These are phyloP conservation scores for Anthostomella pinea DNA, from an alignment of 2,329 filamentous ascomycete species.

Conservation along the genomic window DNA sequence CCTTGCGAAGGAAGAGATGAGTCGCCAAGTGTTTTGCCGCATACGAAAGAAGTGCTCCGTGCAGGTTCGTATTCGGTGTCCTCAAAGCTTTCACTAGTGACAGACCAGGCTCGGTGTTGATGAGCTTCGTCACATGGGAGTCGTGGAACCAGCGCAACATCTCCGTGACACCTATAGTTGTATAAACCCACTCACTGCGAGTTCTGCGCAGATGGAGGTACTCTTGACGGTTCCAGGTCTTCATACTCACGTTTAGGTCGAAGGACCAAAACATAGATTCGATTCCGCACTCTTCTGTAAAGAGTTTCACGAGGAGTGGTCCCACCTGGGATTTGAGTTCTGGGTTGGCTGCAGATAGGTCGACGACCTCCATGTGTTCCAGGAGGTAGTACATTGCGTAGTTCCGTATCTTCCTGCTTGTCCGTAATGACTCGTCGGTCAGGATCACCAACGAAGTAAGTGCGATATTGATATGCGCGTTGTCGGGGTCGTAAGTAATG, in stretches of 20 bases:
- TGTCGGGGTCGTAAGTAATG: constrained; percentile 33
- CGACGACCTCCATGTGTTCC: constrained; percentile 27
- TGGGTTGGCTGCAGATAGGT: constrained; percentile 27
- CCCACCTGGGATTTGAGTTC: constrained; percentile 29
- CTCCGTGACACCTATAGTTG: constrained; percentile 22
- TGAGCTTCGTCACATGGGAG: constrained; percentile 24
- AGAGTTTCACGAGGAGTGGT: constrained; percentile 27
- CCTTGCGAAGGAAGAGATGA: constrained; percentile 27
- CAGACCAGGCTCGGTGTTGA: constrained; percentile 14
- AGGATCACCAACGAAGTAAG: constrained; percentile 27
- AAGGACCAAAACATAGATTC: constrained; percentile 31
- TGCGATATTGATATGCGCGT: constrained; percentile 29
- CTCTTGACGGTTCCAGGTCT: constrained; percentile 27
- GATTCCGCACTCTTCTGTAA: constrained; percentile 27
- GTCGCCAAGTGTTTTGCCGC: constrained; percentile 26
- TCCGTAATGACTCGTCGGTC: constrained; percentile 22
- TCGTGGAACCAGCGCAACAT: constrained; percentile 28
- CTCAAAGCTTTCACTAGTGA: constrained; percentile 22
- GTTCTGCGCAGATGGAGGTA: constrained; percentile 17
- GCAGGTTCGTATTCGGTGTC: constrained; percentile 17
- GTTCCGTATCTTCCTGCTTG: constrained; percentile 17
- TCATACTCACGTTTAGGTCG: constrained; percentile 21
- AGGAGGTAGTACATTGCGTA: constrained; percentile 29
- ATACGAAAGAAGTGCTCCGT: constrained; percentile 20
- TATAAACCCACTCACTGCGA: constrained; percentile 30